Evolutionary conservation across 768 basidiomycete species (phyloP).

Genomic region (Clitopilus hobsonii): DNA sequence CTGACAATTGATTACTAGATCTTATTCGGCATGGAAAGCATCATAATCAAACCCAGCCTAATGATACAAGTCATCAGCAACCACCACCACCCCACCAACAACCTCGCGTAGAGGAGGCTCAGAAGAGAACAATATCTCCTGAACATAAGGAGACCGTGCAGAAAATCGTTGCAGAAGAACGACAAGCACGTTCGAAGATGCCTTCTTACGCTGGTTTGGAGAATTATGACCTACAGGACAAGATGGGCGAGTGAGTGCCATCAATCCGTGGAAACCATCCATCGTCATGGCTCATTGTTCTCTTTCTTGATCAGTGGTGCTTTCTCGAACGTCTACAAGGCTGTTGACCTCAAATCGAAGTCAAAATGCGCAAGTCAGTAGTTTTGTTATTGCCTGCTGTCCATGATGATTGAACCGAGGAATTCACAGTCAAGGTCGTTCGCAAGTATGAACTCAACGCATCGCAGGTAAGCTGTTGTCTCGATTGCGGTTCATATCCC

Average conservation of each 20-base stretch:
- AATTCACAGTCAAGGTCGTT: conserved; percentile 78
- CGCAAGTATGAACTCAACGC: conserved; percentile 90
- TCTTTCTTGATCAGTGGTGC: conserved; percentile 60
- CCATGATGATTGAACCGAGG: conserved; percentile 7
- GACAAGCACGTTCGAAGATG: conserved; percentile 70
- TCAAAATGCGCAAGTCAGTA: conserved; percentile 78
- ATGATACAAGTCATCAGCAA: conserved; percentile 20
- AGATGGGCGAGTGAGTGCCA: conserved; percentile 88
- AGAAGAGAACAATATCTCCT: conserved; percentile 18
- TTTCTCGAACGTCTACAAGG: conserved; percentile 98
- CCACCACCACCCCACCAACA: conserved; percentile 15
- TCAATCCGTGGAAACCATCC: conserved; percentile 9
- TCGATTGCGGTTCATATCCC: neutral
- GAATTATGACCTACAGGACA: conserved; percentile 67
- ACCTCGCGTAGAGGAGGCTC: conserved; percentile 26
- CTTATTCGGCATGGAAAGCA: conserved; percentile 82
- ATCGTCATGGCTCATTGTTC: conserved; percentile 8
- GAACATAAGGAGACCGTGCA: conserved; percentile 46
- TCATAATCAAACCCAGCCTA: conserved; percentile 35
- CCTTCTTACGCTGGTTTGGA: conserved; percentile 85
- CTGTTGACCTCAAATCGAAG: conserved; percentile 67
- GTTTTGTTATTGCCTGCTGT: conserved; percentile 6
- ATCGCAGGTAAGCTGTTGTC: conserved; percentile 65
- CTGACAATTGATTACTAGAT: conserved; percentile 37
- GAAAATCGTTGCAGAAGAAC: conserved; percentile 71